Evolutionary conservation across 1,284 basidiomycete genomes (phyloP), one percentile per base, ranked within the genome.

Genomic region (Malassezia sp.): DNA sequence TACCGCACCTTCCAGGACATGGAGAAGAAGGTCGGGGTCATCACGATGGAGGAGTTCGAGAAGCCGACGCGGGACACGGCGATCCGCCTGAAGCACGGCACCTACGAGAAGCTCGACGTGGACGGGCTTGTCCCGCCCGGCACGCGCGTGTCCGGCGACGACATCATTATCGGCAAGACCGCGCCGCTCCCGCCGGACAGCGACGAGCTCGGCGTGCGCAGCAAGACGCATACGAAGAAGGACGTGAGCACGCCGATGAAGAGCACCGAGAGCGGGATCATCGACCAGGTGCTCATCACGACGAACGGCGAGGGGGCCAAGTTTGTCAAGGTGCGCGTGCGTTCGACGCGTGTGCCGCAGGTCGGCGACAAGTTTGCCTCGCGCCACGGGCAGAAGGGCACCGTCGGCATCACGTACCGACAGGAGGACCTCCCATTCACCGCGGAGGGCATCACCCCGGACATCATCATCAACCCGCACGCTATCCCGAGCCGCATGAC

Each of bases 381-480:
- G 47, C 85, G 91, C 67, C 93, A 99, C 72, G 93, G 93, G 67
- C 91, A 99, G 74, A 99, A 99, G 76, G 91, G 93, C 74, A 97
- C 91, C 2, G 90, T 96, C 56, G 91, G 91, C 73, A 95, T 99
- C 73, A 95, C 90, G 0, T 97, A 97, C 69, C 82, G 91, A 40
- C 93, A 97, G 72, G 93, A 99, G 72, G 91, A 99, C 71, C 96
- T 99, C 91, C 91, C 91, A 24, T 99, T 97, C 75, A 93, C 89
- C 4, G 80, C 82, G 4, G 88, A 96, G 68, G 93, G 93, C 50
- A 86, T 96, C 61, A 85, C 85, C 5, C 91, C 91, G 2, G 91
- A 99, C 71, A 78, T 97, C 63, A 81, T 99, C 75, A 97, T 99
- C 74, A 99, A 99, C 68, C 91, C 91, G 26, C 91, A 99, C 73